Conservation (phyloP, 805 yeast species). For the Dipodascus albidus region DNA sequence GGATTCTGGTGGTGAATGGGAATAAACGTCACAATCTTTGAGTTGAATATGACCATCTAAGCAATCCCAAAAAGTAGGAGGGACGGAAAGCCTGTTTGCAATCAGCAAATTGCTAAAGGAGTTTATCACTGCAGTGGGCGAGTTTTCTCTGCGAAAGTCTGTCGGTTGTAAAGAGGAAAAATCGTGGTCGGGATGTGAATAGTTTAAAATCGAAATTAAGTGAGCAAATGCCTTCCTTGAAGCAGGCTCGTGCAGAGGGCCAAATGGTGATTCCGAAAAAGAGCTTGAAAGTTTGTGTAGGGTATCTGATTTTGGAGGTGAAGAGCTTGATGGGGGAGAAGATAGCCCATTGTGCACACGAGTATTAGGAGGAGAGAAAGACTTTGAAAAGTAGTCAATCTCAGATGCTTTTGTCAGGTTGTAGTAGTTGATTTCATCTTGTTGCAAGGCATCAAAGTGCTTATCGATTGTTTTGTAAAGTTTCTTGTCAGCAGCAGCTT, state of each 20-base stretch:
- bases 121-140: constrained; percentile 36
- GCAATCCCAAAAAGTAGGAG: constrained; percentile 80
- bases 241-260: constrained; percentile 77
- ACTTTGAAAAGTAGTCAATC: constrained; percentile 12
- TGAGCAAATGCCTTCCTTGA: constrained; percentile 86
- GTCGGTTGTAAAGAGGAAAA: constrained; percentile 77
- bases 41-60: constrained; percentile 74
- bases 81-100: constrained; percentile 35
- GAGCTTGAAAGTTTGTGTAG: constrained; percentile 14
- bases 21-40: constrained; percentile 35
- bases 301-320: constrained; percentile 6
- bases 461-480: constrained; percentile 79
- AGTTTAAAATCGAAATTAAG: constrained; percentile 78
- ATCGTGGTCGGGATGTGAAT: constrained; percentile 94
- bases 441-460: constrained; percentile 44
- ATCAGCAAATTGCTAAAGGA: constrained; percentile 67
- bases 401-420: constrained; percentile 3
- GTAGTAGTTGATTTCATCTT: constrained; percentile 15
- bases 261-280: constrained; percentile 54
- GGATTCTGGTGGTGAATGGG: constrained; percentile 36
- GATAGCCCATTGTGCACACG: constrained; percentile 12
- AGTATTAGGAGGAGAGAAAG: constrained; percentile 15
- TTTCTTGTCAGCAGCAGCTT: constrained; percentile 82
- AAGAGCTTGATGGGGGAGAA: constrained; percentile 17
- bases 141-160: constrained; percentile 45